phyloP scores from a whole-genome alignment of 2,329 filamentous ascomycete genomes.

The Thermochaetoides dissita region DNA sequence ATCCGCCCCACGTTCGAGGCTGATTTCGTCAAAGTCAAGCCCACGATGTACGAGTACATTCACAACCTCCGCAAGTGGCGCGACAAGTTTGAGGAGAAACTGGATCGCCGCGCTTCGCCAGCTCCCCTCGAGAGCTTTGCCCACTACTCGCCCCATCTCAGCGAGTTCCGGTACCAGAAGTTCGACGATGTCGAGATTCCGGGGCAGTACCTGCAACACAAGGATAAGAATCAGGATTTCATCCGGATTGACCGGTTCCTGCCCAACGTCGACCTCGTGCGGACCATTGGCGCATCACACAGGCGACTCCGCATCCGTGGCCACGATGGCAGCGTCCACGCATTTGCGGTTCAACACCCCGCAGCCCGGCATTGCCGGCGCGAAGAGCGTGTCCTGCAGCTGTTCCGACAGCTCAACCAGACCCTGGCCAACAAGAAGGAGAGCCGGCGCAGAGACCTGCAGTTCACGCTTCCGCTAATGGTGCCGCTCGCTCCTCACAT shows the following conservation, averaged over 20 bases:
- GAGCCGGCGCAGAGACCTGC: conserved; percentile 78
- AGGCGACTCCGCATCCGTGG: conserved; percentile 89
- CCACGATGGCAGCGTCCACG: conserved; percentile 92
- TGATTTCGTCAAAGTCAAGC: conserved; percentile 92
- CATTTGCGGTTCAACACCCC: conserved; percentile 92
- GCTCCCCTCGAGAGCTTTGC: conserved; percentile 56
- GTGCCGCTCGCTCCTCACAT: conserved; percentile 90
- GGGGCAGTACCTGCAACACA: conserved; percentile 90
- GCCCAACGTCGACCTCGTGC: conserved; percentile 83
- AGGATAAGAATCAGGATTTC: conserved; percentile 98
- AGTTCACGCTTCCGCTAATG: conserved; percentile 93
- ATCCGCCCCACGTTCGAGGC: conserved; percentile 93
- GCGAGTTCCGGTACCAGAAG: conserved; percentile 93
- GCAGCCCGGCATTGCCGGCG: conserved; percentile 82
- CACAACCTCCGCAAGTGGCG: conserved; percentile 92
- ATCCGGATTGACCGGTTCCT: conserved; percentile 94
- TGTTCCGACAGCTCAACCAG: conserved; percentile 96
- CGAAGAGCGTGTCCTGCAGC: conserved; percentile 86
- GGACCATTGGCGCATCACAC: conserved; percentile 82
- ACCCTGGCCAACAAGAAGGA: conserved; percentile 87
- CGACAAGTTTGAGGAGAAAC: conserved; percentile 94
- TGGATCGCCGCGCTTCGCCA: conserved; percentile 65
- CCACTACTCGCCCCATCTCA: conserved; percentile 71
- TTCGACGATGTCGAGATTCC: conserved; percentile 98
- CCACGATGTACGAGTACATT: conserved; percentile 97